phyloP scores from a whole-genome alignment of 2,329 filamentous ascomycete species.

The Drechslera avenae region DNA sequence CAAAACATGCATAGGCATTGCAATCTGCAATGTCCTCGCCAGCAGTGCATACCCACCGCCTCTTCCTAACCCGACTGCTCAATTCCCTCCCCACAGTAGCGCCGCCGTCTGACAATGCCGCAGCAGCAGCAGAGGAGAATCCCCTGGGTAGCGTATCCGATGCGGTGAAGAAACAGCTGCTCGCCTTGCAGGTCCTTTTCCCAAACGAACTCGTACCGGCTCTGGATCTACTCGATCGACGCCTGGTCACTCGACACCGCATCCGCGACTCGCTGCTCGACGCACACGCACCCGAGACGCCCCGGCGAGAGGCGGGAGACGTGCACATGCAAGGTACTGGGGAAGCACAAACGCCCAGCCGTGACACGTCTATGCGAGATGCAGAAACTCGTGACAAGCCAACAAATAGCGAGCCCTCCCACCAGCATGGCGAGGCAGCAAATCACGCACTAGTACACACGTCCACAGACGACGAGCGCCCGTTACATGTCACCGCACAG shows the following conservation, averaged over 20 bases:
- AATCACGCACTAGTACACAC: not conserved
- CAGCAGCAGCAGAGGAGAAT: slow-evolving; percentile 44
- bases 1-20: slow-evolving; percentile 11
- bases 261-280: slow-evolving; percentile 11
- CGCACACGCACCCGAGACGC: not conserved
- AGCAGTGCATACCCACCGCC: slow-evolving; percentile 31
- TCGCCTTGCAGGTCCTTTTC: slow-evolving; percentile 84
- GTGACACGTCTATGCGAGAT: no score
- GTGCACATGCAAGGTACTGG: not conserved
- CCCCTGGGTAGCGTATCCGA: slow-evolving; percentile 46
- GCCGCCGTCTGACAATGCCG: slow-evolving; percentile 13
- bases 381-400: no score
- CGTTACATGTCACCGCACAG: not conserved
- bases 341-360: no score
- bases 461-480: not conserved
- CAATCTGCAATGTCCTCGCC: slow-evolving; percentile 17
- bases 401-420: no score
- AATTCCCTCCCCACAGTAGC: slow-evolving; percentile 26
- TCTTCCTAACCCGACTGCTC: slow-evolving; percentile 44
- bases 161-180: slow-evolving; percentile 57
- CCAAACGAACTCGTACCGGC: slow-evolving; percentile 81
- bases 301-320: not conserved
- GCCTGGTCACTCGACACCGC: slow-evolving; percentile 65
- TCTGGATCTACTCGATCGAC: slow-evolving; percentile 82
- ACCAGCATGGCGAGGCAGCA: no score